Evolutionary conservation across 495 filamentous ascomycete species (phyloP), one percentile per base, ranked within the genome.

Genomic region (Daldinia grandis): DNA sequence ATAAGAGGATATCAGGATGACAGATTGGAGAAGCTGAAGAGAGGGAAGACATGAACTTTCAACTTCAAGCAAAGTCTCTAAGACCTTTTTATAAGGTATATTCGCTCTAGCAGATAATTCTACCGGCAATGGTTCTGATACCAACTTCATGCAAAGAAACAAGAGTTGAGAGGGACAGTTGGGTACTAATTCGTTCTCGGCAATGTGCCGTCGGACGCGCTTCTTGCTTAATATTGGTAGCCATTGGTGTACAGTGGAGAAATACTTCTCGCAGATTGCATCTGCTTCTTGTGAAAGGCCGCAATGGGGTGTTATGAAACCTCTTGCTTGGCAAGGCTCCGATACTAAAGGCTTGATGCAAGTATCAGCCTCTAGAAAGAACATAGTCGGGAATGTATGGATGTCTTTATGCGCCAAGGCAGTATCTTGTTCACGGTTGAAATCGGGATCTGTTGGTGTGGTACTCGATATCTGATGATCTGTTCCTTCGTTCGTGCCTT

Each of bases 161-260:
- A 86, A 71, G 1, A 85, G 72, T 19, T 76, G 81, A 51, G 79
- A 71, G 56, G 84, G 80, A 0, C 79, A 66, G 30, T 78, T 69
- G 28, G 72, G 67, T 21, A 76, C 73, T 53, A 67, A 72, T 2
- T 75, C 58, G 28, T 76, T 69, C 61, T 80, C 80, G 8, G 55
- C 37, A 38, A 80, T 69, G 33, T 75, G 62, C 3, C 56, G 49
- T 19, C 60, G 69, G 42, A 81, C 73, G 8, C 78, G 74, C 60
- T 83, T 84, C 64, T 78, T 79, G 6, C 82, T 84, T 35, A 86
- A 64, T 31, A 85, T 79, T 1, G 83, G 83, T 73, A 86, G 76
- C 84, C 82, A 85, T 8, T 54, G 69, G 67, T 80, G 78, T 50
- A 78, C 35, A 5, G 78, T 80, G 1, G 71, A 63, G 55, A 78